Base-by-base conservation (phyloP, 441 rosid genomes). In the Viola pubescens region DNA sequence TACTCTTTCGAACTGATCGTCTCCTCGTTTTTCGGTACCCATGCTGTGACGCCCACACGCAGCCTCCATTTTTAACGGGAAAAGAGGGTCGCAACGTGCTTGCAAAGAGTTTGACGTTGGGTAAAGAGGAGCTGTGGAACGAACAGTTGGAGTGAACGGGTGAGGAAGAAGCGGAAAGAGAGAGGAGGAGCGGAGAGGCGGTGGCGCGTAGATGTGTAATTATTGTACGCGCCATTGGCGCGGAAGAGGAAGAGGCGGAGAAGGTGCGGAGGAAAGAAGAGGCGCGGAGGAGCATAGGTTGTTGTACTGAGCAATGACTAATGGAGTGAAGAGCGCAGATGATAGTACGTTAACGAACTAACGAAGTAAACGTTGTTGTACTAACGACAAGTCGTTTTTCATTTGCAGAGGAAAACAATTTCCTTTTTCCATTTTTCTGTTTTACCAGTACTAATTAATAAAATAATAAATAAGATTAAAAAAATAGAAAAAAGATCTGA, bases 21-120 rank as follows among this genome's bases (percentile, higher is more conserved):
- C 76, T 68, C 67, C 87, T 77, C 73, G 43, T 12, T 70, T 87
- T 85, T 65, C 97, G 71, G 66, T 81, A 87, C 12, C 74, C 91
- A 73, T 88, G 85, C 78, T 74, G 79, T 54, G 64, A 65, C 19
- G 82, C 84, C 16, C 63, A 77, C 3, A 73, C 70, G 52, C 55
- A 55, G 13, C 45, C 48, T 53, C 64, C 63, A 37, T 37, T 10
- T 11, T 12, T 4, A 70, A 56, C 64, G 67, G 72, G 39, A 48
- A 58, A 34, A 66, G 16, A 10, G 12, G 79, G 57, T 58, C 71
- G 76, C 54, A 79, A 78, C 41, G 77, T 49, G 19, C 8, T 61
- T 47, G 8, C 56, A 16, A 71, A 65, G 42, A 69, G 11, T 10
- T 64, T 52, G 3, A 72, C 63, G 40, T 42, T 63, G 4, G 67